These are phyloP conservation scores for Hypoxylon sp. DNA, from an alignment of 2,329 filamentous ascomycete species.

Conservation along the genomic window DNA sequence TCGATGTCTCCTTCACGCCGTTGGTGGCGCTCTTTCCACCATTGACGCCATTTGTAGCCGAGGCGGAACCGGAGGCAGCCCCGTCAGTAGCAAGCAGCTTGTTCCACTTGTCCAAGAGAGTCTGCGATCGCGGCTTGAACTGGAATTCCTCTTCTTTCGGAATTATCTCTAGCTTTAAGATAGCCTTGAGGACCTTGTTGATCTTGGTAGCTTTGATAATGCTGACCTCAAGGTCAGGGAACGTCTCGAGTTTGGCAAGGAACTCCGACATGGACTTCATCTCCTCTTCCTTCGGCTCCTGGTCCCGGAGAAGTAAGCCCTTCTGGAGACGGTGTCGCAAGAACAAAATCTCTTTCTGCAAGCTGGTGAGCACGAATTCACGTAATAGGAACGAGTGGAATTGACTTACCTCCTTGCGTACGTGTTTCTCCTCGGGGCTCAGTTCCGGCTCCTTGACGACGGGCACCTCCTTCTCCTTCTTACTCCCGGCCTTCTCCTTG, in stretches of 20 bases:
- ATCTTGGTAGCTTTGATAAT: constrained; percentile 96
- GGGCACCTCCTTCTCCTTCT: constrained; percentile 64
- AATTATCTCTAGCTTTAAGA: constrained; percentile 87
- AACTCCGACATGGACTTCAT: constrained; percentile 83
- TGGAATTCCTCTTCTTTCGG: constrained; percentile 89
- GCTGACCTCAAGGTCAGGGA: constrained; percentile 82
- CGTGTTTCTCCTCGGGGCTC: constrained; percentile 67
- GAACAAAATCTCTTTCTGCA: constrained; percentile 84
- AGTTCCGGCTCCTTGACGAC: constrained; percentile 68
- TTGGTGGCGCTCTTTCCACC: constrained; percentile 53
- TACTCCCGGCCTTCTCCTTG: constrained; percentile 57
- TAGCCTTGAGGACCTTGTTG: constrained; percentile 96
- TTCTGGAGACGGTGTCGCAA: constrained; percentile 95
- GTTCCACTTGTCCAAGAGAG: constrained; percentile 89
- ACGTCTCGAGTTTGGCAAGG: constrained; percentile 82
- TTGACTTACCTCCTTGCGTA: constrained; percentile 67
- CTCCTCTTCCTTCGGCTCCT: constrained; percentile 86
- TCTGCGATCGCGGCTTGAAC: constrained; percentile 86
- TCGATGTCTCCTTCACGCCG: constrained; percentile 47
- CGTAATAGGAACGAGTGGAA: background rate
- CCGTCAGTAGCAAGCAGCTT: constrained; percentile 76
- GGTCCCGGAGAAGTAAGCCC: constrained; percentile 86
- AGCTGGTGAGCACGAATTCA: constrained; percentile 51
- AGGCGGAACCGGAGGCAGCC: constrained; percentile 53
- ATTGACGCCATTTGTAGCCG: constrained; percentile 61